Evolutionary conservation across 345 rosid genomes (phyloP).

Genomic region (Erucastrum elatum): DNA sequence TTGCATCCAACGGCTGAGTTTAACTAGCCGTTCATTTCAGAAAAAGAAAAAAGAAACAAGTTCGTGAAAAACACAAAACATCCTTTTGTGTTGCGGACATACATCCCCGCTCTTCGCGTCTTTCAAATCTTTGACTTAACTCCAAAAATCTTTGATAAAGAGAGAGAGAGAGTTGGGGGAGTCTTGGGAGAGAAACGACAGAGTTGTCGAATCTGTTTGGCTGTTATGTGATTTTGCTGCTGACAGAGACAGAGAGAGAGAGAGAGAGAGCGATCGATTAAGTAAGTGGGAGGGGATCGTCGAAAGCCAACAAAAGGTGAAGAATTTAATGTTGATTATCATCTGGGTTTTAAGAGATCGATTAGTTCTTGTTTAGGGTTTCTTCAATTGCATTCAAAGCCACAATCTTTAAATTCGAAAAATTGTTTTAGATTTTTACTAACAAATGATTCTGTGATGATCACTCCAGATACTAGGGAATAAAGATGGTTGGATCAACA

Average conservation of each 20-base stretch:
- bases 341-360: conserved; percentile 32
- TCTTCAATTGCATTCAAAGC: conserved; percentile 10
- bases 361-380: conserved; percentile 6
- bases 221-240: conserved; percentile 39
- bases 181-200: no score
- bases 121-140: not conserved
- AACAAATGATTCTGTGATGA: no score
- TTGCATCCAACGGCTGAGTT: not conserved
- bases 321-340: not conserved
- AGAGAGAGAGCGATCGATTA: not conserved
- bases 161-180: no score
- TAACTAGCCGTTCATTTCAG: not conserved
- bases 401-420: not conserved
- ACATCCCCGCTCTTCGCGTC: not conserved
- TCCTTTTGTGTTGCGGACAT: not conserved
- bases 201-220: conserved; percentile 1
- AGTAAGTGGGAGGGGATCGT: not conserved
- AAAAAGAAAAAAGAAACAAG: no score
- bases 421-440: no score
- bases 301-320: conserved; percentile 26
- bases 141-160: no score
- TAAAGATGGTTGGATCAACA: conserved; percentile 60
- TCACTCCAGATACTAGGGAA: not conserved
- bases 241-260: not conserved
- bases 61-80: not conserved